Percentiles rank a stretch among this genome's conserved stretches.
phyloP scores from a whole-genome alignment of 257 asterid genomes.

The Ocimum tenuiflorum region DNA sequence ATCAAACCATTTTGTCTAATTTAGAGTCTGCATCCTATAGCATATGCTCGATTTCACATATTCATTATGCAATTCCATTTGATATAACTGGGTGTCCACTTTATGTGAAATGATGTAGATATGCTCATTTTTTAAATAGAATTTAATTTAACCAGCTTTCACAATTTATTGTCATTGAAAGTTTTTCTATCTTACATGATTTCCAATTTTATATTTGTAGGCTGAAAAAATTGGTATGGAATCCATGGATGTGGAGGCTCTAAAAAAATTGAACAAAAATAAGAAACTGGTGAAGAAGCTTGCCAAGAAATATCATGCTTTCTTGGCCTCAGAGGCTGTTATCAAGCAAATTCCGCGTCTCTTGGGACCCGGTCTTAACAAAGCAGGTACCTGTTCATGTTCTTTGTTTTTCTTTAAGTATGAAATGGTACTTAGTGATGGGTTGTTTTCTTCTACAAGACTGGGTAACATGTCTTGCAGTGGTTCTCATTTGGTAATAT shows the following conservation, averaged over 20 bases:
- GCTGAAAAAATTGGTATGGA: constrained; percentile 43
- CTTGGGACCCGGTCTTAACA: constrained; percentile 50
- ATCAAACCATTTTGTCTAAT: background rate
- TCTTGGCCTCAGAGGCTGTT: constrained; percentile 48
- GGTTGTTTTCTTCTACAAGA: background rate
- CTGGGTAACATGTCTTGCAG: background rate
- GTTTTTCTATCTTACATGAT: background rate
- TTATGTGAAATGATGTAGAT: too few species aligned
- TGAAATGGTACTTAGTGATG: background rate
- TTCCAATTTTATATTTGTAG: constrained; percentile 8
- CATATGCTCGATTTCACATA: background rate
- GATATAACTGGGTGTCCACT: too few species aligned
- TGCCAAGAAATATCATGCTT: constrained; percentile 47
- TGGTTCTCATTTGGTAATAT: background rate
- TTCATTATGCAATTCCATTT: background rate
- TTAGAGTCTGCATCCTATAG: background rate
- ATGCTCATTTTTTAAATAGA: background rate
- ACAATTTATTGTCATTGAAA: background rate
- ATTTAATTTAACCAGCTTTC: background rate
- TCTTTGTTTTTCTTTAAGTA: background rate
- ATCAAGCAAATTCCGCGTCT: constrained; percentile 52
- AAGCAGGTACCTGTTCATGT: constrained; percentile 33
- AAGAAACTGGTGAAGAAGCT: constrained; percentile 51
- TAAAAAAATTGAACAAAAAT: constrained; percentile 43
- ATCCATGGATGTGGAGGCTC: constrained; percentile 52